Evolutionary conservation across 306 rosid genomes (phyloP).

Genomic region (Lathyrus sativus): DNA sequence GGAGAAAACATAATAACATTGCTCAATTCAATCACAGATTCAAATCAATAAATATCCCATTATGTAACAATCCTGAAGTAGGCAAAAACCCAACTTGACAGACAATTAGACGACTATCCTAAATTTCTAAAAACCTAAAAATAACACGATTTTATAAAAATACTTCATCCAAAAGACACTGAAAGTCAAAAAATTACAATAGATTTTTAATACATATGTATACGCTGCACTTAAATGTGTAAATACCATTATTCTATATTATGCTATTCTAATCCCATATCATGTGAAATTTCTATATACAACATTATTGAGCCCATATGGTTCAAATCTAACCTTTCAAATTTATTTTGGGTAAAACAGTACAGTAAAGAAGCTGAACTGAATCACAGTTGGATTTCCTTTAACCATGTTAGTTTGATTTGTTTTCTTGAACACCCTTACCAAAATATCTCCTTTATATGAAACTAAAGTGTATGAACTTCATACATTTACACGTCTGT

Average conservation of each 20-base stretch:
- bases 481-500: constrained; percentile 29
- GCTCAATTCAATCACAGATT: constrained; percentile 10
- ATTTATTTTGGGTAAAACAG: not conserved
- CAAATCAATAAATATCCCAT: constrained; percentile 30
- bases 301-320: constrained; percentile 18
- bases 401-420: constrained; percentile 30
- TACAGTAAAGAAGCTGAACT: constrained; percentile 27
- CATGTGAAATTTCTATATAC: constrained; percentile 17
- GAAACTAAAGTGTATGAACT: constrained; percentile 26
- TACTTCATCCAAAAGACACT: not conserved
- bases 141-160: constrained; percentile 4
- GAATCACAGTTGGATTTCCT: constrained; percentile 23
- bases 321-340: constrained; percentile 22
- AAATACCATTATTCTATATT: constrained; percentile 14
- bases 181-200: not conserved
- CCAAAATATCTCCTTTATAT: constrained; percentile 10
- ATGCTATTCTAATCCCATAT: constrained; percentile 10
- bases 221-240: not conserved
- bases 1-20: constrained; percentile 5
- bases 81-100: constrained; percentile 6
- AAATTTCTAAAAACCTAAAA: constrained; percentile 11
- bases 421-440: constrained; percentile 13
- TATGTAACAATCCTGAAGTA: constrained; percentile 17
- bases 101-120: constrained; percentile 13
- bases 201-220: not conserved